Conservation (phyloP, 2,329 filamentous ascomycete genomes). For the Graphiopsis chlorocephala region DNA sequence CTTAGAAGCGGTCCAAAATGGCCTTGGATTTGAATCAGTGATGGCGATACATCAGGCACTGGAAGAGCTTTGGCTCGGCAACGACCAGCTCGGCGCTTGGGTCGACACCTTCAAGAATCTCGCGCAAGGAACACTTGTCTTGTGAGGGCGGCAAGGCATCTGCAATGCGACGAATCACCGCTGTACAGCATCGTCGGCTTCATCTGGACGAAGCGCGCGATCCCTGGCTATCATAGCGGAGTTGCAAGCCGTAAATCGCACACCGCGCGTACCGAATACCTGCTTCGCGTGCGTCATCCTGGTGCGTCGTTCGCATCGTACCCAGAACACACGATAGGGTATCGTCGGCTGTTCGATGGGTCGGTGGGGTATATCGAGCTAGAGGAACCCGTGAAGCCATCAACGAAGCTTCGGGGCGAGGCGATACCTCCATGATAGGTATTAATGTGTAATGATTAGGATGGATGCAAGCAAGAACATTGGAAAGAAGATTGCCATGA, state of each 20-base stretch:
- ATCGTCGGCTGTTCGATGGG: background rate
- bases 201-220: background rate
- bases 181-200: background rate
- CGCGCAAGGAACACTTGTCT: slow-evolving; percentile 7
- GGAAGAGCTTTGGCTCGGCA: slow-evolving; percentile 2
- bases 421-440: background rate
- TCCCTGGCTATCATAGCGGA: background rate
- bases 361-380: background rate
- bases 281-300: background rate
- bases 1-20: slow-evolving; percentile 5
- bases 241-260: background rate
- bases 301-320: too few relatives aligned
- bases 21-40: slow-evolving; percentile 11
- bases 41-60: slow-evolving; percentile 4
- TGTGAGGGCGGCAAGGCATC: background rate
- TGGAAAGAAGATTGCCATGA: background rate
- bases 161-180: background rate
- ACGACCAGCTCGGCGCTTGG: background rate
- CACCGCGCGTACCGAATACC: background rate
- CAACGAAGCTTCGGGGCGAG: background rate
- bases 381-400: background rate
- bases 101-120: slow-evolving; percentile 11
- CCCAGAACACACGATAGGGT: background rate
- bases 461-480: background rate
- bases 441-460: slow-evolving; percentile 1